phyloP scores from a whole-genome alignment of 352 stramenopile species.

The Phytophthora pisi region DNA sequence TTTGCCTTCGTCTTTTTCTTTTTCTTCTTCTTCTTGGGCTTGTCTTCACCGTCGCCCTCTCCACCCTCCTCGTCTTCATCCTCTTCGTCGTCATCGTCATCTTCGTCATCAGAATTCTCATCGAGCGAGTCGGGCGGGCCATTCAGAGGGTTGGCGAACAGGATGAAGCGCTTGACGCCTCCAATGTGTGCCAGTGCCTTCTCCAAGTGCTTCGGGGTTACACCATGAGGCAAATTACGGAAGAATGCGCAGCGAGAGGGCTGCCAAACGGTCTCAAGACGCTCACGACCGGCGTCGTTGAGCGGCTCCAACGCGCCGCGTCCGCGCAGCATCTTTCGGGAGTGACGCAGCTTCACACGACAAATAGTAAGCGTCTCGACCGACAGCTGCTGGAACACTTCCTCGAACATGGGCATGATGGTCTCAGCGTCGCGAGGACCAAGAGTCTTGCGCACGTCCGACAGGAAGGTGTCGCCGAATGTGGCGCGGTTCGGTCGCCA shows the following conservation, averaged over 20 bases:
- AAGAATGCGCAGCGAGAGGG: slow-evolving; percentile 76
- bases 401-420: slow-evolving; percentile 84
- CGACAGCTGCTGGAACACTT: slow-evolving; percentile 78
- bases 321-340: slow-evolving; percentile 65
- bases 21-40: slow-evolving; percentile 30
- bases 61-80: slow-evolving; percentile 44
- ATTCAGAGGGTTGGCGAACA: slow-evolving; percentile 71
- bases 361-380: slow-evolving; percentile 89
- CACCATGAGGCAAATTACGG: slow-evolving; percentile 71
- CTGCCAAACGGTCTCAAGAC: slow-evolving; percentile 53
- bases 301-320: slow-evolving; percentile 51
- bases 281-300: slow-evolving; percentile 44
- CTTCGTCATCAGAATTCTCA: slow-evolving; percentile 9
- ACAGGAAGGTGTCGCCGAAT: slow-evolving; percentile 82
- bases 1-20: slow-evolving; percentile 43
- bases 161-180: slow-evolving; percentile 66
- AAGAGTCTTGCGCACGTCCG: slow-evolving; percentile 72
- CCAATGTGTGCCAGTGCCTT: slow-evolving; percentile 72
- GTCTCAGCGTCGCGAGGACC: slow-evolving; percentile 54
- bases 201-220: slow-evolving; percentile 70
- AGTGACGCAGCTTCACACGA: slow-evolving; percentile 77
- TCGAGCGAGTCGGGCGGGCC: slow-evolving; percentile 54
- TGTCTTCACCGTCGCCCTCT: slow-evolving; percentile 17
- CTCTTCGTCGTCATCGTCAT: slow-evolving; percentile 27
- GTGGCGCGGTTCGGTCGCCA: slow-evolving; percentile 80